A percentile compares a stretch with the other conserved stretches of the same genome.
Evolutionary conservation across 345 rosid species (phyloP).

Genomic region (Eutrema yunnanense): DNA sequence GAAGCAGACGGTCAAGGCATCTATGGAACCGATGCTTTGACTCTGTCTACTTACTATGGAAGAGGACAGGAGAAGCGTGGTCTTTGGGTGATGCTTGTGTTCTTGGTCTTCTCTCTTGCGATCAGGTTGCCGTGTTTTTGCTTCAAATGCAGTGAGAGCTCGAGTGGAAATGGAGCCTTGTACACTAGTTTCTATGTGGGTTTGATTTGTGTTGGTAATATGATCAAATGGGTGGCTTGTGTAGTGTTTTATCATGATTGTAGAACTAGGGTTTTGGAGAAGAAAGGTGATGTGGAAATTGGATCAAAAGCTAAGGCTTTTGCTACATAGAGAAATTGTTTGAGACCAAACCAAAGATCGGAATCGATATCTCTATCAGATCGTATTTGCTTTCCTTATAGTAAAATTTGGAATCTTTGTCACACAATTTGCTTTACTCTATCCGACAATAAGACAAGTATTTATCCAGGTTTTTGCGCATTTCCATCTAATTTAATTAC

Average conservation of each 20-base stretch:
- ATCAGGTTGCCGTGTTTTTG: conserved; percentile 29
- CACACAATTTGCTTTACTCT: too few species aligned
- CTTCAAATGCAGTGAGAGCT: conserved; percentile 15
- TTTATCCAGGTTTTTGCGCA: neutral
- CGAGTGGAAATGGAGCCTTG: conserved; percentile 1
- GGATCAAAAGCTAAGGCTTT: conserved; percentile 10
- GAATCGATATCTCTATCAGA: neutral
- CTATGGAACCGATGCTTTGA: conserved; percentile 27
- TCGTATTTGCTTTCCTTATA: neutral
- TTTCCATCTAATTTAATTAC: neutral
- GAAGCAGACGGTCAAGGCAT: neutral
- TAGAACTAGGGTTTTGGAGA: conserved; percentile 20
- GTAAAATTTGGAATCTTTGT: too few species aligned
- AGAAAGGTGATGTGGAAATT: conserved; percentile 31
- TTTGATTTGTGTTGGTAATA: conserved; percentile 29
- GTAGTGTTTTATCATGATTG: conserved; percentile 36
- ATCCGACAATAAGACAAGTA: neutral
- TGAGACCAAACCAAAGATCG: neutral
- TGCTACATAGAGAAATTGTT: neutral
- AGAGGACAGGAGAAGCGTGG: conserved; percentile 26
- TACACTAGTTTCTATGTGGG: conserved; percentile 9
- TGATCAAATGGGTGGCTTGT: conserved; percentile 42
- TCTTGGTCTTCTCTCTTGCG: conserved; percentile 20
- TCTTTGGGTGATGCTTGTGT: conserved; percentile 31
- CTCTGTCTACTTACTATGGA: conserved; percentile 25